Conservation (phyloP, 164 flowering plant species). For the Vitis vinifera region ASM3070453v1 NC_081811.1:26747001-26747500, state of each 20-base stretch:
- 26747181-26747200: background rate
- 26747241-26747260: background rate
- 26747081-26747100: no score
- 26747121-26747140: background rate
- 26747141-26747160: background rate
- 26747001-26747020: no score
- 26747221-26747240: background rate
- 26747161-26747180: no score
- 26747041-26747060: no score
- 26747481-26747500: no score
- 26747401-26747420: no score
- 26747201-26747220: background rate
- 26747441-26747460: no score
- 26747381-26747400: no score
- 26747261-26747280: background rate
- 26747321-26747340: background rate
- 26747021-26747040: no score
- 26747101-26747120: background rate
- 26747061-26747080: no score
- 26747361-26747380: background rate
- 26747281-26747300: background rate
- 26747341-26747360: background rate
- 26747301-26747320: slow-evolving; percentile 1
- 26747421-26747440: no score
- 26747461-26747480: no score